phyloP scores from a whole-genome alignment of 164 flowering plant species.

The Pachysandra terminalis region DNA sequence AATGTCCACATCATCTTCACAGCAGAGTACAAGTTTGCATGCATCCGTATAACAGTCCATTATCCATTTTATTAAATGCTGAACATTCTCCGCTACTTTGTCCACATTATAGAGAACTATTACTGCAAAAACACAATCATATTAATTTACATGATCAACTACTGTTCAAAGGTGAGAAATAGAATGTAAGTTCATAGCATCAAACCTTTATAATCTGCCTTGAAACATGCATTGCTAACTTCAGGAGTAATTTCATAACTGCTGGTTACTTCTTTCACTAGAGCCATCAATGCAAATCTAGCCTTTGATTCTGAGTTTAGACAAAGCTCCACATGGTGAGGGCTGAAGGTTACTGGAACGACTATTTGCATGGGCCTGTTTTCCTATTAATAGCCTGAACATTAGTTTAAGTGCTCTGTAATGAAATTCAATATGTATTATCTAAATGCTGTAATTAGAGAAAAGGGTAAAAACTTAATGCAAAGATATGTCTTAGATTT shows the following conservation, averaged over 20 bases:
- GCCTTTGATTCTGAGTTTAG: conserved; percentile 47
- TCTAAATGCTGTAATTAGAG: background rate
- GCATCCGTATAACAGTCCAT: conserved; percentile 66
- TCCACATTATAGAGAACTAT: conserved; percentile 63
- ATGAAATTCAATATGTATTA: no score
- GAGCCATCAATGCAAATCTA: conserved; percentile 56
- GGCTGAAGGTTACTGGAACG: conserved; percentile 58
- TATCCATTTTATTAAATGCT: conserved; percentile 72
- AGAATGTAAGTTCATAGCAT: background rate
- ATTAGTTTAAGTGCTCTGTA: no score
- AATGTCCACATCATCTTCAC: conserved; percentile 60
- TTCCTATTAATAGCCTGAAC: conserved; percentile 38
- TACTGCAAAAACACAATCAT: conserved; percentile 33
- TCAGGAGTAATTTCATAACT: conserved; percentile 41
- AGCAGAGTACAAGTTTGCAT: conserved; percentile 66
- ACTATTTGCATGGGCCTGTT: conserved; percentile 40
- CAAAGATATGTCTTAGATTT: background rate
- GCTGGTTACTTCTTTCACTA: conserved; percentile 56
- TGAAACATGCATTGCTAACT: conserved; percentile 40
- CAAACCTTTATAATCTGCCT: conserved; percentile 66
- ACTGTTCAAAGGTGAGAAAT: background rate
- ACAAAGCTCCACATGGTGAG: conserved; percentile 70
- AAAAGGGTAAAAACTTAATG: background rate
- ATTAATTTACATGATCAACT: conserved; percentile 4
- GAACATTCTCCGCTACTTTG: conserved; percentile 52